Evolutionary conservation across 73 alveolate species (phyloP).

Genomic region (Uronychia binucleata): DNA sequence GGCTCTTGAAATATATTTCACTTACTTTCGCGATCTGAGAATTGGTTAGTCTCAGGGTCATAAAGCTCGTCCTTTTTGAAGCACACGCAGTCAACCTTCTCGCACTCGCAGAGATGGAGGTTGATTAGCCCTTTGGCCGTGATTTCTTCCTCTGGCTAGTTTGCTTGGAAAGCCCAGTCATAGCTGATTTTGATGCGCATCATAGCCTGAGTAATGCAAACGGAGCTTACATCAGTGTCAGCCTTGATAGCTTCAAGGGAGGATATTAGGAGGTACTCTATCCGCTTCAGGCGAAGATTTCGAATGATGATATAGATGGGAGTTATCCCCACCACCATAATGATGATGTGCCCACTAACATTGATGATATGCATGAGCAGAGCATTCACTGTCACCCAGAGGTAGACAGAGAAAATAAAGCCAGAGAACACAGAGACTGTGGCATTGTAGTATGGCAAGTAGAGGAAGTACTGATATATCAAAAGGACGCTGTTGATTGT

Average conservation of each 20-base stretch:
- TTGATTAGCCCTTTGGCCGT: constrained; percentile 35
- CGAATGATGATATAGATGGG: not conserved
- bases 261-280: not conserved
- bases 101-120: constrained; percentile 41
- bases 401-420: constrained; percentile 5
- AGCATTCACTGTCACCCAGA: constrained; percentile 49
- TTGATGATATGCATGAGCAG: constrained; percentile 33
- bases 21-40: constrained; percentile 23
- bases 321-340: constrained; percentile 43
- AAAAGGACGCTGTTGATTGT: not conserved
- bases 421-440: constrained; percentile 35
- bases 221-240: not conserved
- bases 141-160: not conserved
- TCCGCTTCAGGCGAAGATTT: not conserved
- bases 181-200: not conserved
- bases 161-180: not conserved
- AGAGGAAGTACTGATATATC: constrained; percentile 5
- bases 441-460: constrained; percentile 37
- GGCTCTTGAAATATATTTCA: not conserved
- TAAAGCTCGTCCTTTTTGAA: constrained; percentile 31
- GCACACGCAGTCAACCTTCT: constrained; percentile 46
- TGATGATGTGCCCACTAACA: constrained; percentile 38
- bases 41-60: constrained; percentile 5
- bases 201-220: not conserved
- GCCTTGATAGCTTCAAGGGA: not conserved